A percentile compares a stretch with the other conserved stretches of the same genome.
Evolutionary conservation across 2,329 filamentous ascomycete genomes (phyloP).

Genomic region (Aspergillus thermomutatus): DNA sequence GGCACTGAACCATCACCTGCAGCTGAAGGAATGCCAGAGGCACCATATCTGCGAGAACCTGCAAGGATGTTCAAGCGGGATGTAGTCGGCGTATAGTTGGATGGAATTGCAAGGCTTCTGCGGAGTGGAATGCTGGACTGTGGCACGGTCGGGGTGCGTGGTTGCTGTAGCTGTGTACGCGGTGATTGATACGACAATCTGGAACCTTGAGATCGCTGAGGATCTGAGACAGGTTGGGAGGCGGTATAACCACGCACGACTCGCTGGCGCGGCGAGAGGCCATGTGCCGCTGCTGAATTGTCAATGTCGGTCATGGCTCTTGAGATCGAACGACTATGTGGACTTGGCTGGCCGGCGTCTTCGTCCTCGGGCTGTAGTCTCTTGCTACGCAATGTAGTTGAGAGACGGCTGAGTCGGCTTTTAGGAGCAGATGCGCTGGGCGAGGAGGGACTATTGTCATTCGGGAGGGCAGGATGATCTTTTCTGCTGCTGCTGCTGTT

Average conservation of each 20-base stretch:
- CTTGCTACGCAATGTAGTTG: slow-evolving; percentile 37
- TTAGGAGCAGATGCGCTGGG: slow-evolving; percentile 24
- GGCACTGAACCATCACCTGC: slow-evolving; percentile 19
- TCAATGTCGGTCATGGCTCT: slow-evolving; percentile 43
- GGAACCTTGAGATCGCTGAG: slow-evolving; percentile 21
- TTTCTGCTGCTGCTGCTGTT: slow-evolving; percentile 5
- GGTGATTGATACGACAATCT: slow-evolving; percentile 21
- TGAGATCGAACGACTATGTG: slow-evolving; percentile 36
- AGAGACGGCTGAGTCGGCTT: slow-evolving; percentile 39
- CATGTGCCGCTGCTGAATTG: slow-evolving; percentile 25
- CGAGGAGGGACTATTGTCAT: slow-evolving; percentile 10
- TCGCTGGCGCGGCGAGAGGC: slow-evolving; percentile 33
- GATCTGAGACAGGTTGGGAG: slow-evolving; percentile 22
- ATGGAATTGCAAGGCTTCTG: slow-evolving; percentile 33
- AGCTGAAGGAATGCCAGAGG: slow-evolving; percentile 20
- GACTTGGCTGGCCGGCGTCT: slow-evolving; percentile 25
- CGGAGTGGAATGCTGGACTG: slow-evolving; percentile 37
- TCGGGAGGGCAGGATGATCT: neutral
- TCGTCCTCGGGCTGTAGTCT: slow-evolving; percentile 38
- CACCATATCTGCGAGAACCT: slow-evolving; percentile 39
- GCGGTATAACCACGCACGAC: slow-evolving; percentile 26
- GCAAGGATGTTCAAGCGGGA: slow-evolving; percentile 40
- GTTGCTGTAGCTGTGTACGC: slow-evolving; percentile 22
- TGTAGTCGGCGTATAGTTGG: slow-evolving; percentile 34
- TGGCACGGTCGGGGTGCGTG: slow-evolving; percentile 29